Base-by-base conservation (phyloP, 371 early-diverging fungal species). In the Mucor circinelloides region DNA sequence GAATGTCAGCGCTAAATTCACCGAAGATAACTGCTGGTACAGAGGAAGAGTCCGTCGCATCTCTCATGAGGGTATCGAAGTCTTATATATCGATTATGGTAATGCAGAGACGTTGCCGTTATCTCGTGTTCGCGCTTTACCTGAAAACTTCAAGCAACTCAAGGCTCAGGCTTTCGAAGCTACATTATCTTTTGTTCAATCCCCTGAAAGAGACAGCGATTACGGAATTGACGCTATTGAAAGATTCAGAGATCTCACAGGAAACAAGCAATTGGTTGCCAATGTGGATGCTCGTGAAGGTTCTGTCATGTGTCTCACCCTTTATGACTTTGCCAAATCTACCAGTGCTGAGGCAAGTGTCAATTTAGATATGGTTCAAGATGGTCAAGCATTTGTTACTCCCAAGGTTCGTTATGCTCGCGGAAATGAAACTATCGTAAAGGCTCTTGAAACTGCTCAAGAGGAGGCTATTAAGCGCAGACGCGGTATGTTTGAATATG, bases 71-170 rank as follows among this genome's bases (percentile, higher is more conserved):
- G 76, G 81, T 76, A 90, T 85, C 56, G 87, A 91, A 36, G 93
- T 97, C 12, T 59, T 89, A 13, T 96, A 95, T 71, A 83, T 96
- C 48, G 98, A 98, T 80, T 97, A 92, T 78, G 98, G 98, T 70
- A 97, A 98, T 78, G 82, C 89, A 9, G 95, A 94, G 69, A 74
- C 79, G 0, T 63, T 94, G 13, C 77, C 89, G 0, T 63, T 76
- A 30, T 78, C 82, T 44, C 87, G 89, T 15, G 69, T 92, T n/a
- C 86, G 89, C 13, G 79, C 91, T 12, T 69, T 94, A 27, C 86
- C 92, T 15, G 70, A 83, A 36, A 82, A 85, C 60, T 91, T 91
- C 75, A 80, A 83, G 46, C 72, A 82, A 27, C 76, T 93, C 48
- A 89, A 91, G 25, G 81, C 94, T 17, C 94, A 94, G 69, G 94